phyloP scores from a whole-genome alignment of 1,284 basidiomycete species.

The Boletellus deceptivus region DNA sequence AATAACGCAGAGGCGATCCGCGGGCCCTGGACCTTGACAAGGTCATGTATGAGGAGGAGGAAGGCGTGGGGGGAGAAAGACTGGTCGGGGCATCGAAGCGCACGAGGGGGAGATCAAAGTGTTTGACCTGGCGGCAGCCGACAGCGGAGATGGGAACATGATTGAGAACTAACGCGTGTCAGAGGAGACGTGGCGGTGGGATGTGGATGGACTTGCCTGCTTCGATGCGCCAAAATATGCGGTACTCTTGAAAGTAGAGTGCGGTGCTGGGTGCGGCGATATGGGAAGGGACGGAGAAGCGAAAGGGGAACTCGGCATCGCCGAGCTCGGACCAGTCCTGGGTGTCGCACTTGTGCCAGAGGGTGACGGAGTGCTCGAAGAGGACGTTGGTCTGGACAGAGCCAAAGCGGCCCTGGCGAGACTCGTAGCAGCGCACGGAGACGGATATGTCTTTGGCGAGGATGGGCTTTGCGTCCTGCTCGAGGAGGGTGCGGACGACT shows the following conservation, averaged over 20 bases:
- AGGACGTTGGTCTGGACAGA: constrained; percentile 58
- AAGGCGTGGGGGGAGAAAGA: constrained; percentile 30
- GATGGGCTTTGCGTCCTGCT: constrained; percentile 66
- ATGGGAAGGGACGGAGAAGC: constrained; percentile 61
- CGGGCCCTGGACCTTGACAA: constrained; percentile 45
- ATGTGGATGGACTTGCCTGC: constrained; percentile 52
- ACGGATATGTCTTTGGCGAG: constrained; percentile 62
- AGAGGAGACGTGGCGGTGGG: constrained; percentile 9
- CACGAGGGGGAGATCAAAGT: constrained; percentile 64
- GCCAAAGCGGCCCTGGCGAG: constrained; percentile 59
- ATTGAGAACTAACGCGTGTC: constrained; percentile 50
- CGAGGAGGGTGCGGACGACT: constrained; percentile 69
- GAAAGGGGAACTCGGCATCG: constrained; percentile 67
- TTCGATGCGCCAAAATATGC: constrained; percentile 79
- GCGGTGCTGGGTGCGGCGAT: constrained; percentile 67
- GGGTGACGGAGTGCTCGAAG: constrained; percentile 59
- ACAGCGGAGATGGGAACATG: constrained; percentile 64
- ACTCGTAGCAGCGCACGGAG: constrained; percentile 77
- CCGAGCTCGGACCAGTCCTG: constrained; percentile 58
- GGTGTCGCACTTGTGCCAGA: constrained; percentile 65
- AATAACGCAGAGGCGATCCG: constrained; percentile 49
- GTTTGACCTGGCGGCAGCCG: constrained; percentile 62
- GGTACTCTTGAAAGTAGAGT: constrained; percentile 68
- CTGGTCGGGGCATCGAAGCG: constrained; percentile 57
- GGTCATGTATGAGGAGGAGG: constrained; percentile 36